Conservation (phyloP, 257 asterid species). For the Linaria vulgaris region DNA sequence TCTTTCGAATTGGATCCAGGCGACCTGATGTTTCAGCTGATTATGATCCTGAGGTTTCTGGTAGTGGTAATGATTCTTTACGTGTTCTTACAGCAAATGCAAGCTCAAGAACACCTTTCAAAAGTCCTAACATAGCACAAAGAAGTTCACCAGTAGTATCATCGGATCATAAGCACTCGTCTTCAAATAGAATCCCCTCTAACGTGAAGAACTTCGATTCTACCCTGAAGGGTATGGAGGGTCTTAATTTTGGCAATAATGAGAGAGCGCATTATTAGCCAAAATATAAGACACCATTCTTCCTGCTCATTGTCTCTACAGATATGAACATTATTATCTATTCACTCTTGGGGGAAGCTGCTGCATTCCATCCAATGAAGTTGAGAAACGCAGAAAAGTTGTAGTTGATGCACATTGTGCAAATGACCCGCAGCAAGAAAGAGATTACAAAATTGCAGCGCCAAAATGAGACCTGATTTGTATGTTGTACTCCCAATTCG, state of each 20-base stretch:
- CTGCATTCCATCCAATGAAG: not conserved
- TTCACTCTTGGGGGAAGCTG: too few species aligned
- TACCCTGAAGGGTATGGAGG: constrained; percentile 73
- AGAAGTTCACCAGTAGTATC: constrained; percentile 58
- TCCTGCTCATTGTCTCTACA: constrained; percentile 28
- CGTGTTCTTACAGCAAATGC: constrained; percentile 33
- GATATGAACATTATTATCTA: constrained; percentile 26
- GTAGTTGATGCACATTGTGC: constrained; percentile 20
- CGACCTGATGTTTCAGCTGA: constrained; percentile 58
- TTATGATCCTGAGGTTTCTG: constrained; percentile 50
- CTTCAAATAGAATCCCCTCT: constrained; percentile 47
- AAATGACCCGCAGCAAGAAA: constrained; percentile 20
- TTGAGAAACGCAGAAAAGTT: not conserved
- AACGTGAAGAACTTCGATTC: constrained; percentile 59
- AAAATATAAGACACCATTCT: constrained; percentile 24
- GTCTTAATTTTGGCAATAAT: constrained; percentile 64
- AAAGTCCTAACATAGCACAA: constrained; percentile 41
- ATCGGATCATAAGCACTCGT: constrained; percentile 51
- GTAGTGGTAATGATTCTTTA: constrained; percentile 39
- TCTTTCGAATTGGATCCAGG: constrained; percentile 46
- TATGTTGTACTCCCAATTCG: constrained; percentile 25
- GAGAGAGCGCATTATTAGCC: constrained; percentile 56
- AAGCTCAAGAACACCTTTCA: constrained; percentile 47
- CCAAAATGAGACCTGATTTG: constrained; percentile 15
- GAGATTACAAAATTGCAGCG: constrained; percentile 22